Conservation (phyloP, 2,329 filamentous ascomycete genomes). For the Penicillium concentricum region DNA sequence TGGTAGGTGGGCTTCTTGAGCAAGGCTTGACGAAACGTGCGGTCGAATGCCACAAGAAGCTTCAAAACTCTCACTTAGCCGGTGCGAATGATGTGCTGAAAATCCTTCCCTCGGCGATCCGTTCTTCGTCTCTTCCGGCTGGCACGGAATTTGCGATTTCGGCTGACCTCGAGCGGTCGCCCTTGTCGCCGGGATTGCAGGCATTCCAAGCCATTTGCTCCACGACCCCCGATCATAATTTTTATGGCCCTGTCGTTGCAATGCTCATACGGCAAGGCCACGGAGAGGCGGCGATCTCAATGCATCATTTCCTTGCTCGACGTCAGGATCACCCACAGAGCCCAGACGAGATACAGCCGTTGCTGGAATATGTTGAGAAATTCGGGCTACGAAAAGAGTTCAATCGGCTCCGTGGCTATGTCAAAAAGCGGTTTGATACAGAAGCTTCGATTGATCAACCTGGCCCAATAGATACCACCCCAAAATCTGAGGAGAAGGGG, state of each 20-base stretch:
- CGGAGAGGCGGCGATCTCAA: conserved; percentile 42
- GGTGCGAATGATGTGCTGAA: conserved; percentile 29
- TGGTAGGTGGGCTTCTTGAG: conserved; percentile 39
- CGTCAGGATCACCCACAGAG: conserved; percentile 44
- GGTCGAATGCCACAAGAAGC: conserved; percentile 37
- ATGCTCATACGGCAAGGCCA: conserved; percentile 39
- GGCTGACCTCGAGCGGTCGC: conserved; percentile 7
- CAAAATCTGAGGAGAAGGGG: not conserved
- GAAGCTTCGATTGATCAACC: conserved; percentile 4
- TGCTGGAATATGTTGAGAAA: conserved; percentile 41
- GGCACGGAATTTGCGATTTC: conserved; percentile 10
- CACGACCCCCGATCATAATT: conserved; percentile 35
- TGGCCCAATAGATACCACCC: not conserved
- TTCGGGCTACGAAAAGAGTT: conserved; percentile 30
- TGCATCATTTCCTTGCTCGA: conserved; percentile 48
- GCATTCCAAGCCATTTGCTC: conserved; percentile 46
- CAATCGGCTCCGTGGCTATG: conserved; percentile 23
- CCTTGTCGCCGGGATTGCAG: conserved; percentile 26
- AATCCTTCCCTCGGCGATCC: conserved; percentile 30
- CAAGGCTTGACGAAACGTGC: conserved; percentile 31
- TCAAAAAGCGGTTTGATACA: conserved; percentile 21
- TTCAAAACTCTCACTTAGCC: conserved; percentile 36
- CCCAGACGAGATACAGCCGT: conserved; percentile 38
- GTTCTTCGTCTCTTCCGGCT: conserved; percentile 19
- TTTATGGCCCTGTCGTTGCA: conserved; percentile 47